Evolutionary conservation across 2,329 filamentous ascomycete genomes (phyloP), one percentile per base, ranked within the genome.

Genomic region (Cytospora schulzeri): DNA sequence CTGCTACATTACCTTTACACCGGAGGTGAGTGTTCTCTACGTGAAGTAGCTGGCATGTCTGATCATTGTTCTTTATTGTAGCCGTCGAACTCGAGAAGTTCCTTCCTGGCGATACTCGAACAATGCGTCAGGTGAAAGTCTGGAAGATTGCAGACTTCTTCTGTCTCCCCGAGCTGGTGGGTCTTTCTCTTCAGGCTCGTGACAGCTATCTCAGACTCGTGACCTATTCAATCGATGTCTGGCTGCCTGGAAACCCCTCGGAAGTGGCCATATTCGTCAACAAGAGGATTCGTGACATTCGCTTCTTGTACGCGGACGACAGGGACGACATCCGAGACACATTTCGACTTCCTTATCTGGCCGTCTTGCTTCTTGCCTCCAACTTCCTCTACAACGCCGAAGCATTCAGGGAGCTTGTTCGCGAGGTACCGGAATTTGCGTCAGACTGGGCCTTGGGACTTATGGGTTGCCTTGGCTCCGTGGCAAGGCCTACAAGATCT

Each of bases 1-100:
- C 38, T 61, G 24, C 33, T 61, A 11, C 51, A 35, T 6, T 61
- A 48, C 3, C 35, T 61, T 14, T 61, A 61, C 35, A 55, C 59
- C 3, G 59, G 59, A 14, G 24, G 59, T 61, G 38, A n/a, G 59
- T 22, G 2, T n/a, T 31, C 31, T n/a, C 26, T 5, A 2, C 0
- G n/a, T 15, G 4, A 9, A 2, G 26, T 1, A 22, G 14, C 3
- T 5, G 1, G 2, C 9, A 9, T 61, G 3, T 5, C 33, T 45
- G 12, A 61, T 17, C 0, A 4, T 6, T 1, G 6, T 17, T 6
- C 26, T 48, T n/a, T 7, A 11, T 48, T 14, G n/a, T 9, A 60
- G 58, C 6, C 14, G 26, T 60, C 50, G 29, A 60, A 24, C 7
- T 53, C n/a, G 22, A 12, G 22, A 33, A 5, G 26, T 15, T 2